A percentile compares a stretch with the other conserved stretches of the same genome.
Conservation (phyloP, 1,139 yeast species). For the Saccharomyces hybrid region DNA sequence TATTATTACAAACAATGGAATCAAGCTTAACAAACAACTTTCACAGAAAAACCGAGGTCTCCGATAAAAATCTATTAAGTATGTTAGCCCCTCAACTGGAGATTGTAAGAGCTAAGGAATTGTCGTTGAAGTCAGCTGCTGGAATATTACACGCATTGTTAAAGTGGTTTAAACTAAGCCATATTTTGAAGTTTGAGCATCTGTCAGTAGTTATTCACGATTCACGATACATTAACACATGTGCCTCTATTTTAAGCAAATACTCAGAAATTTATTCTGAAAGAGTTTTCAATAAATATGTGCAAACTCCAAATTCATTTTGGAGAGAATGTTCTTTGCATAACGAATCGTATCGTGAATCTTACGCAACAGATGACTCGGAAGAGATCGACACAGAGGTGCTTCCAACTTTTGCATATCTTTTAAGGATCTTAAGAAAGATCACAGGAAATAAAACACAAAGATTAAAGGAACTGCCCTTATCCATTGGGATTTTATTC, state of each 20-base stretch:
- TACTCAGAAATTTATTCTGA: slow-evolving; percentile 34
- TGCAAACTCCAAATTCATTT: slow-evolving; percentile 40
- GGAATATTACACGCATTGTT: slow-evolving; percentile 47
- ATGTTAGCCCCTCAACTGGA: slow-evolving; percentile 40
- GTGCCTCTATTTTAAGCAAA: slow-evolving; percentile 35
- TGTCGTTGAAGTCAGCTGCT: slow-evolving; percentile 55
- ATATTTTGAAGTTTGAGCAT: slow-evolving; percentile 71
- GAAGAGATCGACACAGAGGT: slow-evolving; percentile 28
- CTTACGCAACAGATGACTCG: slow-evolving; percentile 6
- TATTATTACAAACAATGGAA: slow-evolving; percentile 55
- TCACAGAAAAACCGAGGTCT: slow-evolving; percentile 10
- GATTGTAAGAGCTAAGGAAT: slow-evolving; percentile 53
- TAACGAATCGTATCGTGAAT: slow-evolving; percentile 13
- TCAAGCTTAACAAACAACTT: slow-evolving; percentile 35
- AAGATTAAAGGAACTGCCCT: slow-evolving; percentile 30
- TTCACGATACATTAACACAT: slow-evolving; percentile 47
- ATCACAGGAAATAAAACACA: slow-evolving; percentile 30
- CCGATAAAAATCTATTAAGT: slow-evolving; percentile 1
- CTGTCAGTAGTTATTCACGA: slow-evolving; percentile 69
- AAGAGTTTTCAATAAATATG: slow-evolving; percentile 36
- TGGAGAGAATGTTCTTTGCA: slow-evolving; percentile 34
- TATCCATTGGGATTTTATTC: slow-evolving; percentile 29
- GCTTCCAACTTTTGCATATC: slow-evolving; percentile 29
- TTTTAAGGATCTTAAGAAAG: slow-evolving; percentile 21
- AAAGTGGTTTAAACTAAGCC: slow-evolving; percentile 74